These are phyloP conservation scores for Psilocybe azurescens DNA, from an alignment of 768 basidiomycete species.

Conservation along the genomic window DNA sequence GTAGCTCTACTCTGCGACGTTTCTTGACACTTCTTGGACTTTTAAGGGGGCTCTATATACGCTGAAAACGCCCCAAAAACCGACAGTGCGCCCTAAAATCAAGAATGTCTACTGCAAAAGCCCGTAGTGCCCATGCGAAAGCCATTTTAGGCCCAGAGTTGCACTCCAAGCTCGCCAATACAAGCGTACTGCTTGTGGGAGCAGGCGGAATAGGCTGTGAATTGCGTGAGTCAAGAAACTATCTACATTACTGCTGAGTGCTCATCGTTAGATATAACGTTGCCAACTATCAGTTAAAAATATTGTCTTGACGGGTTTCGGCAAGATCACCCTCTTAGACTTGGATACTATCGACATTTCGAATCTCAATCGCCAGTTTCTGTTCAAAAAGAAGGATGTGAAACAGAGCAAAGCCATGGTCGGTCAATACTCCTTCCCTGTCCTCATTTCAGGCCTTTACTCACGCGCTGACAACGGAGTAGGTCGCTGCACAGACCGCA, in stretches of 20 bases:
- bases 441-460: neutral
- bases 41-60: too few species aligned
- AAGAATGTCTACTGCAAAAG: slow-evolving; percentile 51
- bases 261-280: neutral
- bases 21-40: too few species aligned
- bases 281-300: slow-evolving; percentile 78
- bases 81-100: too few species aligned
- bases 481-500: slow-evolving; percentile 87
- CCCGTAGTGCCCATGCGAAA: slow-evolving; percentile 65
- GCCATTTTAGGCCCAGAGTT: slow-evolving; percentile 84
- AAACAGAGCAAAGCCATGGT: slow-evolving; percentile 96
- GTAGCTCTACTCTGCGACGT: too few species aligned
- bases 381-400: slow-evolving; percentile 96
- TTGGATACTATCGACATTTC: slow-evolving; percentile 98
- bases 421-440: slow-evolving; percentile 22
- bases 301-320: slow-evolving; percentile 91
- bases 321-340: slow-evolving; percentile 90
- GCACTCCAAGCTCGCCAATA: slow-evolving; percentile 59
- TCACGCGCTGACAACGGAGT: slow-evolving; percentile 6
- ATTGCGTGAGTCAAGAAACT: slow-evolving; percentile 60
- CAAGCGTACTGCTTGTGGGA: slow-evolving; percentile 87
- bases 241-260: neutral
- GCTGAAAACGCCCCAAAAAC: too few species aligned
- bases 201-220: slow-evolving; percentile 99
- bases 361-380: slow-evolving; percentile 95